phyloP scores from a whole-genome alignment of 148 eudicot genomes.

The Camellia japonica region DNA sequence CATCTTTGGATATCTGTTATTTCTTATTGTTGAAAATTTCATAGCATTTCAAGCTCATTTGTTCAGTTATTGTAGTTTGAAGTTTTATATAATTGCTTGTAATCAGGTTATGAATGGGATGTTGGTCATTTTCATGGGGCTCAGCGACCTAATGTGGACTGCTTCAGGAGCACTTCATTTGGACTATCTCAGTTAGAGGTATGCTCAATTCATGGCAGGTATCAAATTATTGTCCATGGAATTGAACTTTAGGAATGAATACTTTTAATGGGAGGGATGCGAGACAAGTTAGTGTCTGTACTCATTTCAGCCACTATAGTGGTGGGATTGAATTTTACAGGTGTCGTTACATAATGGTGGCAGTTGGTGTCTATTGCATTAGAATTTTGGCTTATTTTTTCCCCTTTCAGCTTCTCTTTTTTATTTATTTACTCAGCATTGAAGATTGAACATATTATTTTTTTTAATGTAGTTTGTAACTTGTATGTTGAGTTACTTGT shows the following conservation, averaged over 20 bases:
- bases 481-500: too few relatives aligned
- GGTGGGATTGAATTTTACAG: too few relatives aligned
- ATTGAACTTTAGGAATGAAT: not conserved
- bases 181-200: slow-evolving; percentile 79
- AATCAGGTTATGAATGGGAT: slow-evolving; percentile 96
- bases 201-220: slow-evolving; percentile 7
- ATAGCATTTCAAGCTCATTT: not conserved
- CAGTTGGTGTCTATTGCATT: too few relatives aligned
- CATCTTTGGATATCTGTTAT: slow-evolving; percentile 2
- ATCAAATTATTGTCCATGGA: not conserved
- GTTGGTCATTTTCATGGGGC: slow-evolving; percentile 93
- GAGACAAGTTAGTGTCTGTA: not conserved
- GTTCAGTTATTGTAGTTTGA: slow-evolving; percentile 2
- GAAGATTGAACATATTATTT: too few relatives aligned
- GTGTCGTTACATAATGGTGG: too few relatives aligned
- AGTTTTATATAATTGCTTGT: slow-evolving; percentile 16
- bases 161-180: slow-evolving; percentile 92
- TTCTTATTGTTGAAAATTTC: not conserved
- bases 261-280: too few relatives aligned
- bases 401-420: too few relatives aligned
- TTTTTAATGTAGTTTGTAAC: too few relatives aligned
- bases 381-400: too few relatives aligned
- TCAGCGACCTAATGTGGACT: slow-evolving; percentile 87
- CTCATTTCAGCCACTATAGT: too few relatives aligned
- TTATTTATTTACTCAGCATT: too few relatives aligned